Base-by-base conservation (phyloP, 1,139 yeast genomes). In the Blastobotrys raffinosifermentans region DNA sequence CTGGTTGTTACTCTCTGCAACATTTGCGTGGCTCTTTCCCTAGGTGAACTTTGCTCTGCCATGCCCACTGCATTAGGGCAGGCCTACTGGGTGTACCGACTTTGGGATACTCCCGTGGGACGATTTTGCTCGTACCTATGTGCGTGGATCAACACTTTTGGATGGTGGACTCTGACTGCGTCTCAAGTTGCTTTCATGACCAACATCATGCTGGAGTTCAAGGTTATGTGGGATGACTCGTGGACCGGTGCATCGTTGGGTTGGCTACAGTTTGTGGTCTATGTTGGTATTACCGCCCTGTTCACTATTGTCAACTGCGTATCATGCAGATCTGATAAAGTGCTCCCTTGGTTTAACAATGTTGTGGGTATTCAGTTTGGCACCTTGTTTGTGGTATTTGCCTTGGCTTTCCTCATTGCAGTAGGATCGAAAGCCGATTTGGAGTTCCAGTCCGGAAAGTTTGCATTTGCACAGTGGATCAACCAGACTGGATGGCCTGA, bases 401-500 rank as follows among this genome's bases (percentile, higher is more conserved):
- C 47, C 10, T 38, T 49, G 11, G 49, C 50, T 26, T 45, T 49
- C 23, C 41, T 50, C 8, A 43, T 45, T 27, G 33, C 45, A 16
- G 44, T 41, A 10, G 50, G 45, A 16, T 40, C 41, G 29, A 40
- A 49, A n/a, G 34, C 41, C 4, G 39, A 41, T 30, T 39, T 45
- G 13, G 41, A 46, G 31, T 44, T 40, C 41, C 49, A 44, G 22
- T 33, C 46, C 2, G 52, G 46, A 7, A 38, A 40, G 23, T 47
- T 46, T 31, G 53, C 49, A 8, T 49, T 50, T 31, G 48, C 47
- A 13, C 45, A 42, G 14, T 50, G 46, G 43, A 43, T 48, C 35
- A 51, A 51, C 23, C 37, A 46, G n/a, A 50, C 54, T 18, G 53
- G 51, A 20, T 50, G 53, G 53, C 43, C 50, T 11, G 37, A 45